phyloP scores from a whole-genome alignment of 108 stramenopile genomes.

The Chaetoceros tenuissimus region DNA sequence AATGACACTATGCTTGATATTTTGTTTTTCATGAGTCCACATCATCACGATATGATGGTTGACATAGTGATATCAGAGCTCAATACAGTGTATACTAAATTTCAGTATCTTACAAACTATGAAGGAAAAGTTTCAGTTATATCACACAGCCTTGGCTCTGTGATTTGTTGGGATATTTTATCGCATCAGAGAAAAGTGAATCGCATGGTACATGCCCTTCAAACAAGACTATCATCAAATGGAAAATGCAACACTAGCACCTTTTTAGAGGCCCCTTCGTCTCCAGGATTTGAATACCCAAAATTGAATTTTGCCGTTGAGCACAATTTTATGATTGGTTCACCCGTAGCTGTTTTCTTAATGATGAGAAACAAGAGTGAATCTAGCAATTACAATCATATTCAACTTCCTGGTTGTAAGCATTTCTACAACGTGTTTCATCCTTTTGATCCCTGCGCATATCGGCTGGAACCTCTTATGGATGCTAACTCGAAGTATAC shows the following conservation, averaged over 20 bases:
- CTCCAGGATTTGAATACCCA: slow-evolving; percentile 42
- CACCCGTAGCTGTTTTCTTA: slow-evolving; percentile 60
- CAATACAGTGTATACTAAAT: slow-evolving; percentile 53
- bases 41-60: slow-evolving; percentile 60
- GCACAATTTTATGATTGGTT: slow-evolving; percentile 45
- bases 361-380: slow-evolving; percentile 58
- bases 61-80: slow-evolving; percentile 47
- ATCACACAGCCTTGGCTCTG: slow-evolving; percentile 23
- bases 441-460: slow-evolving; percentile 68
- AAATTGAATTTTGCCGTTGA: slow-evolving; percentile 45
- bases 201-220: background rate
- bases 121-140: slow-evolving; percentile 39
- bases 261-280: background rate
- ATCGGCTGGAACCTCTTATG: slow-evolving; percentile 70
- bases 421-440: slow-evolving; percentile 78
- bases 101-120: slow-evolving; percentile 32
- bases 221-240: slow-evolving; percentile 53
- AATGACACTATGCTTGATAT: slow-evolving; percentile 76
- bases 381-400: slow-evolving; percentile 14
- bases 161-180: slow-evolving; percentile 10
- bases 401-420: slow-evolving; percentile 35
- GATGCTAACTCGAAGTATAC: slow-evolving; percentile 27
- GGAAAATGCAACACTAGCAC: slow-evolving; percentile 61
- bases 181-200: slow-evolving; percentile 3
- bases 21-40: slow-evolving; percentile 43